Evolutionary conservation across 441 rosid genomes (phyloP).

Genomic region (Arabidopsis lyrata): DNA sequence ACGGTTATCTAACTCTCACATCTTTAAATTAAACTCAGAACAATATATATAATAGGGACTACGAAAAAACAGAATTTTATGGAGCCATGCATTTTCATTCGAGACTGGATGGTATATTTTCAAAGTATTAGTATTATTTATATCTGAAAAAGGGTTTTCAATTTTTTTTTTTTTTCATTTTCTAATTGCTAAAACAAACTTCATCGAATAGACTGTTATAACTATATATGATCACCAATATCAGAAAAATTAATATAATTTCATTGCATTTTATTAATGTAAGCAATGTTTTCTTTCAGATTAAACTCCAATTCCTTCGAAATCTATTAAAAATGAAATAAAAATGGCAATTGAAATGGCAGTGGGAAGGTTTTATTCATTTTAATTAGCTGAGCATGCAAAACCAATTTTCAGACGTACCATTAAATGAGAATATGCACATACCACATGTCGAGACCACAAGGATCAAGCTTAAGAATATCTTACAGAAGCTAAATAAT

Average conservation of each 20-base stretch:
- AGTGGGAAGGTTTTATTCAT: too few relatives aligned
- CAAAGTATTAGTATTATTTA: neutral
- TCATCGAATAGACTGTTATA: too few relatives aligned
- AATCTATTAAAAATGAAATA: too few relatives aligned
- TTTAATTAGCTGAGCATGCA: neutral
- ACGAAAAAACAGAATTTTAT: neutral
- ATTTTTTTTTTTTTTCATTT: too few relatives aligned
- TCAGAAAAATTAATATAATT: too few relatives aligned
- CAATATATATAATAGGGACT: neutral
- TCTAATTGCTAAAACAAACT: too few relatives aligned
- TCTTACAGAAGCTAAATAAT: slow-evolving; percentile 26
- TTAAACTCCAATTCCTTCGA: too few relatives aligned
- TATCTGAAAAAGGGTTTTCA: too few relatives aligned
- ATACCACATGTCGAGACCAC: slow-evolving; percentile 35
- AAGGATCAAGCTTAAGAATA: slow-evolving; percentile 20
- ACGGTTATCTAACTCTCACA: neutral
- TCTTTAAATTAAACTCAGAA: neutral
- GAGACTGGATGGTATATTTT: neutral
- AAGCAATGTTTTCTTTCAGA: too few relatives aligned
- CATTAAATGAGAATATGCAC: slow-evolving; percentile 14
- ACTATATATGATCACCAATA: too few relatives aligned
- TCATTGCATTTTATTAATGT: too few relatives aligned
- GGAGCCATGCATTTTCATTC: neutral
- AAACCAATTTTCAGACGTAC: slow-evolving; percentile 3
- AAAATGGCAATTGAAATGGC: too few relatives aligned